phyloP scores from a whole-genome alignment of 163 green algal species.

The Chlorella variabilis region DNA sequence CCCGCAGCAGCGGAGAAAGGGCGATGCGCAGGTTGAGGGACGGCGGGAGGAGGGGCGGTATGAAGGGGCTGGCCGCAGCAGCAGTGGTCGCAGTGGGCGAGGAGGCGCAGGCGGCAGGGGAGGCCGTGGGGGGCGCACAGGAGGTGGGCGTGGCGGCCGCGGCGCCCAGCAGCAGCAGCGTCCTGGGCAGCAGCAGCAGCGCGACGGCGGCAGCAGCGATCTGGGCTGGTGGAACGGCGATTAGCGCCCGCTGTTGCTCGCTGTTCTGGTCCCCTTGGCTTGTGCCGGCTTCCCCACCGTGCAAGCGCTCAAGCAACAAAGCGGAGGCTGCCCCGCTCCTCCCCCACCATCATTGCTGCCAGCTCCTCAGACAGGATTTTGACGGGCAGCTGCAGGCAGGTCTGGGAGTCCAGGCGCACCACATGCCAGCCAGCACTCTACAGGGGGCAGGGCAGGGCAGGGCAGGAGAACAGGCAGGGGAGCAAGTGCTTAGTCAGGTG shows the following conservation, averaged over 20 bases:
- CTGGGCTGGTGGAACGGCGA: background rate
- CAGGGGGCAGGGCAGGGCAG: background rate
- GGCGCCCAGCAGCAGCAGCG: background rate
- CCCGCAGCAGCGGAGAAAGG: background rate
- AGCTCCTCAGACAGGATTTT: constrained; percentile 4
- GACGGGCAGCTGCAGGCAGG: constrained; percentile 12
- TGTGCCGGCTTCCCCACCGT: too few species aligned
- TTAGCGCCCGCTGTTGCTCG: background rate
- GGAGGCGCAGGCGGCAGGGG: background rate
- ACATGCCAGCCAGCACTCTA: constrained; percentile 2
- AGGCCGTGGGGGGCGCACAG: background rate
- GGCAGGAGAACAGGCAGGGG: background rate
- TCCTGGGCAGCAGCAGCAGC: background rate
- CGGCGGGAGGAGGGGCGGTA: too few species aligned
- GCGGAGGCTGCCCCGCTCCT: background rate
- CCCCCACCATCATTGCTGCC: constrained; percentile 14
- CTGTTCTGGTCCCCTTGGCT: too few species aligned
- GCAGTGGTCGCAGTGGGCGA: background rate
- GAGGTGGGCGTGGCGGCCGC: background rate
- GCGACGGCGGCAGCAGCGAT: background rate
- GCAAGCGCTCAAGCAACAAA: constrained; percentile 4
- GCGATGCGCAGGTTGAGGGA: background rate
- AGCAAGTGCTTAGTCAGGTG: background rate
- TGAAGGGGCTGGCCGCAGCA: too few species aligned
- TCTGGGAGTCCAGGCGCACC: constrained; percentile 2